A percentile compares a stretch with the other conserved stretches of the same genome.
Evolutionary conservation across 495 filamentous ascomycete genomes (phyloP).

Genomic region (Aspergillus conjunctus): DNA sequence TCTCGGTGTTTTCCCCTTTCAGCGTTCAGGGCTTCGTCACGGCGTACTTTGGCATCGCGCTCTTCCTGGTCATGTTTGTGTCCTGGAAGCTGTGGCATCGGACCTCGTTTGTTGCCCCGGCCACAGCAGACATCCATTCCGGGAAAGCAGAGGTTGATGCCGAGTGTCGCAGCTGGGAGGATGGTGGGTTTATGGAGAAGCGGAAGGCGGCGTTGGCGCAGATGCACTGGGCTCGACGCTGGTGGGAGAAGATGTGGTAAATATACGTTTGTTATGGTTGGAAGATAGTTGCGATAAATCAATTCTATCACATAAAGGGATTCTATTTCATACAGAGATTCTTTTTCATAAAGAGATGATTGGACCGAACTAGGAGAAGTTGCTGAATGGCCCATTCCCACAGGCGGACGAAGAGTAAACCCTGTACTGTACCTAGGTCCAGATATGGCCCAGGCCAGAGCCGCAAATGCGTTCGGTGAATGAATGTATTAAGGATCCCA

Average conservation of each 20-base stretch:
- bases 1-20: conserved; percentile 37
- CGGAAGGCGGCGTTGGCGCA: conserved; percentile 29
- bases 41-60: conserved; percentile 37
- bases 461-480: no score
- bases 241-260: conserved; percentile 40
- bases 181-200: conserved; percentile 27
- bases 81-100: conserved; percentile 38
- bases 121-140: conserved; percentile 29
- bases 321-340: no score
- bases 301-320: no score
- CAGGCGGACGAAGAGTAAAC: no score
- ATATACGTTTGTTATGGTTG: background rate
- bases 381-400: no score
- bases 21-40: conserved; percentile 38
- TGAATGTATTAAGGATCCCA: no score
- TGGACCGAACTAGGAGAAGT: no score
- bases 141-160: conserved; percentile 40
- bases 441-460: no score
- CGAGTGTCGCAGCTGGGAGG: conserved; percentile 39
- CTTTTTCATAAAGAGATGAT: no score
- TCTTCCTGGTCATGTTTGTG: conserved; percentile 34
- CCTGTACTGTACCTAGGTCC: no score
- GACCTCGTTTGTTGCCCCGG: conserved; percentile 34
- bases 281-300: no score
- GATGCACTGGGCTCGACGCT: conserved; percentile 28